Conservation (phyloP, 2,329 filamentous ascomycete species). For the Paraconiothyrium sp. region DNA sequence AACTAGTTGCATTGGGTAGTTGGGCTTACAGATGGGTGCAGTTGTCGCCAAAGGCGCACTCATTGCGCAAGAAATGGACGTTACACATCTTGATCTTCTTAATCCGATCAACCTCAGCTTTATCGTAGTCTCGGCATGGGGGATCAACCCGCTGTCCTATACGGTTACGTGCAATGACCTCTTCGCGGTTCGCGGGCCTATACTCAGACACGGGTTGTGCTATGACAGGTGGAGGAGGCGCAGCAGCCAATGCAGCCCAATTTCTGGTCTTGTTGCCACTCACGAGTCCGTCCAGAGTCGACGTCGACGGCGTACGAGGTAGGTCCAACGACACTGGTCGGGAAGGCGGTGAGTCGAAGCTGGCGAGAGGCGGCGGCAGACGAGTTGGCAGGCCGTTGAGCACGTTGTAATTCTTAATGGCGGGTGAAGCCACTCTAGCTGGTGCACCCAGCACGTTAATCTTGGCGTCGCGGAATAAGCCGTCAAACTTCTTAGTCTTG, state of each 20-base stretch:
- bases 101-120: constrained; percentile 66
- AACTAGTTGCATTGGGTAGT: no score
- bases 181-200: constrained; percentile 39
- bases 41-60: constrained; percentile 63
- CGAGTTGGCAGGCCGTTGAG: constrained; percentile 36
- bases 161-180: constrained; percentile 64
- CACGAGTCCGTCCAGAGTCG: constrained; percentile 35
- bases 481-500: constrained; percentile 59
- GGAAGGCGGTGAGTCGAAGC: constrained; percentile 9
- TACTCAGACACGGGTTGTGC: constrained; percentile 26
- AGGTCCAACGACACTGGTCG: constrained; percentile 14
- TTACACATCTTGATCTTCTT: constrained; percentile 72
- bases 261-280: constrained; percentile 28
- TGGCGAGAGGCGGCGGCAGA: constrained; percentile 34
- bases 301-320: constrained; percentile 40
- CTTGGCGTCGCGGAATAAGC: constrained; percentile 65
- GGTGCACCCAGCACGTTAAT: constrained; percentile 34
- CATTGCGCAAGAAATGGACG: constrained; percentile 66
- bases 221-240: constrained; percentile 45
- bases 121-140: constrained; percentile 59
- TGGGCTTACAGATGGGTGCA: constrained; percentile 61
- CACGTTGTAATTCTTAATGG: constrained; percentile 29
- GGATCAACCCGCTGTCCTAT: constrained; percentile 68
- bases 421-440: constrained; percentile 6
- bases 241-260: constrained; percentile 46